A percentile compares a stretch with the other conserved stretches of the same genome.
phyloP scores from a whole-genome alignment of 179 eudicot species.

The Sideroxylon spinosum region DNA sequence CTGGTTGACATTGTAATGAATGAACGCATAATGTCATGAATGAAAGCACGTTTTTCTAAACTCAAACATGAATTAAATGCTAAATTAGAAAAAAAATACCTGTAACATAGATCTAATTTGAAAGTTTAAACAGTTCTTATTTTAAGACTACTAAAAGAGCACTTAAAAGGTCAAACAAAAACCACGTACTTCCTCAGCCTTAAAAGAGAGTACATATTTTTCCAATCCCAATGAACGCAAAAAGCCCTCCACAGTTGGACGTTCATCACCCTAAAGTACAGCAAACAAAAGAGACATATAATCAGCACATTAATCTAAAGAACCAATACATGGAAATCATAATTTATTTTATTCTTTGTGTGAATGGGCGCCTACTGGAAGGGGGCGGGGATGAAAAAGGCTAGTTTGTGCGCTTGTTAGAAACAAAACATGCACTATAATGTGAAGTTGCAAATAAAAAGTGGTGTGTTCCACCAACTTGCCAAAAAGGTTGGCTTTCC shows the following conservation, averaged over 20 bases:
- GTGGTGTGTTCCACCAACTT: too few species aligned
- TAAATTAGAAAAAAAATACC: too few species aligned
- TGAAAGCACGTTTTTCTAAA: neutral
- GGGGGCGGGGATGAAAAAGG: neutral
- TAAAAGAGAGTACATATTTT: constrained; percentile 56
- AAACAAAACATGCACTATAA: neutral
- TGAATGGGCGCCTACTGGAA: too few species aligned
- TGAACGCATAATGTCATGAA: too few species aligned
- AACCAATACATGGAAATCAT: neutral
- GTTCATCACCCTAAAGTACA: constrained; percentile 50
- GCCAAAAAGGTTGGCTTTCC: neutral
- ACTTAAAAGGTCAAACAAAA: constrained; percentile 2
- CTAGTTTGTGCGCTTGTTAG: neutral
- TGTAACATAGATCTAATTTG: neutral
- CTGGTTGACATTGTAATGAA: neutral
- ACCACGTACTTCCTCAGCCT: constrained; percentile 76
- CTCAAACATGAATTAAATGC: neutral
- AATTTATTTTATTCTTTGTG: neutral
- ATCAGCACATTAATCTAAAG: constrained; percentile 12
- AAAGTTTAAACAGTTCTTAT: neutral
- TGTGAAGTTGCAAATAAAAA: too few species aligned
- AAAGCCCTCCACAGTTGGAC: constrained; percentile 54
- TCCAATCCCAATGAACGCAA: constrained; percentile 72
- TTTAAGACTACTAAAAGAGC: neutral
- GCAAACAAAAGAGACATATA: constrained; percentile 13